A percentile compares a stretch with the other conserved stretches of the same genome.
Evolutionary conservation across 345 rosid species (phyloP).

Genomic region (Syzygium aqueum): DNA sequence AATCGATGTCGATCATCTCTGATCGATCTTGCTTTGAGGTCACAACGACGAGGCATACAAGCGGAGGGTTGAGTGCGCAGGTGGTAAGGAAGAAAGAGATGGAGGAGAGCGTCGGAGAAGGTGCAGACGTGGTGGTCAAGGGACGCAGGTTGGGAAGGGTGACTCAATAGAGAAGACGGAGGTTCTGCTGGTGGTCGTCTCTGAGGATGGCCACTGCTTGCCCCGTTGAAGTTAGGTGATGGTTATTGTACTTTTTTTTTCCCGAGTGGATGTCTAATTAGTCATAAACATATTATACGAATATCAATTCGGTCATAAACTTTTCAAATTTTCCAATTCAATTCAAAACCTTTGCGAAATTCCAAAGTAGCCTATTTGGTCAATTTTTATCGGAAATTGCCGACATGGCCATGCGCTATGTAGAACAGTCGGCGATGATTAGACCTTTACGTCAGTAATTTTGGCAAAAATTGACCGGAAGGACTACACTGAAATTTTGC

Average conservation of each 20-base stretch:
- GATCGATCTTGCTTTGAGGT: background rate
- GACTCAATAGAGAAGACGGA: background rate
- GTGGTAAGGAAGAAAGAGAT: background rate
- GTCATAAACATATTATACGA: background rate
- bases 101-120: background rate
- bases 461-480: fast-evolving
- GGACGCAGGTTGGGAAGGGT: background rate
- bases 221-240: background rate
- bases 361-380: background rate
- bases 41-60: background rate
- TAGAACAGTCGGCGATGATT: too few species aligned
- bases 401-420: background rate
- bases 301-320: too few species aligned
- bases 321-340: too few species aligned
- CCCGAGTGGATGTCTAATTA: background rate
- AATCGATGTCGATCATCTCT: background rate
- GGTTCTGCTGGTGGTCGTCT: background rate
- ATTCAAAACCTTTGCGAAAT: background rate
- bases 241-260: background rate
- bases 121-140: background rate
- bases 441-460: too few species aligned
- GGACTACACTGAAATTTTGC: background rate
- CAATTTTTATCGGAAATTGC: too few species aligned
- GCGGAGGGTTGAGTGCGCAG: background rate
- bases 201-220: background rate